Evolutionary conservation across 1,139 yeast species (phyloP), one percentile per base, ranked within the genome.

Genomic region (Blastobotrys malaysiensis): DNA sequence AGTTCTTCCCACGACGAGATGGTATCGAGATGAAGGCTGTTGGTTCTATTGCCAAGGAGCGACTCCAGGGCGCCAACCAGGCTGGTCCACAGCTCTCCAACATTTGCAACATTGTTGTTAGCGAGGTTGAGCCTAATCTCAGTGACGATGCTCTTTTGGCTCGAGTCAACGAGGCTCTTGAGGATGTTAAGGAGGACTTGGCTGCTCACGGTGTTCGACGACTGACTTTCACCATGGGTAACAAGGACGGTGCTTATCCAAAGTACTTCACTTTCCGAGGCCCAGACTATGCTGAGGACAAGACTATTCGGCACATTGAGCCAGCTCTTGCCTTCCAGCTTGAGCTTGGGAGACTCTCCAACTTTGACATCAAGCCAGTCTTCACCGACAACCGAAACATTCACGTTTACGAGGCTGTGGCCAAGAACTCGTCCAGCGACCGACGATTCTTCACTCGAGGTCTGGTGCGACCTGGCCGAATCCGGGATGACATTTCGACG

Each of bases 251-350:
- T 61, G 72, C 86, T 49, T 90, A 93, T 74, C 99, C 99, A 64
- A 88, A 87, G 72, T 93, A 93, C 77, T 95, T 86, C 75, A 93
- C 99, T 45, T 95, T 88, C 79, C 88, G 88, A 66, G 96, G 95
- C 58, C 96, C 96, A 51, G 80, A 80, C 45, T 93, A 87, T 71
- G 58, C 54, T 43, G 78, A 75, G 61, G 96, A 93, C 75, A 83
- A 86, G 74, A 91, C 91, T 43, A 88, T 93, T 70, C 91, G 99
- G 77, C 97, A 93, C 69, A 89, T 93, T 66, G 99, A 93, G 73
- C 99, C 99, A 31, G 97, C 99, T 48, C 79, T 93, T 67, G 99
- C 99, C 55, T 93, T 85, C 86, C 99, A 93, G 77, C 80, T 93
- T 65, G 99, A 93, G 75, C 80, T 93, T 63, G 95, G 90, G 67